phyloP scores from a whole-genome alignment of 2,329 filamentous ascomycete species.

The Waltergamsia citrina region DNA sequence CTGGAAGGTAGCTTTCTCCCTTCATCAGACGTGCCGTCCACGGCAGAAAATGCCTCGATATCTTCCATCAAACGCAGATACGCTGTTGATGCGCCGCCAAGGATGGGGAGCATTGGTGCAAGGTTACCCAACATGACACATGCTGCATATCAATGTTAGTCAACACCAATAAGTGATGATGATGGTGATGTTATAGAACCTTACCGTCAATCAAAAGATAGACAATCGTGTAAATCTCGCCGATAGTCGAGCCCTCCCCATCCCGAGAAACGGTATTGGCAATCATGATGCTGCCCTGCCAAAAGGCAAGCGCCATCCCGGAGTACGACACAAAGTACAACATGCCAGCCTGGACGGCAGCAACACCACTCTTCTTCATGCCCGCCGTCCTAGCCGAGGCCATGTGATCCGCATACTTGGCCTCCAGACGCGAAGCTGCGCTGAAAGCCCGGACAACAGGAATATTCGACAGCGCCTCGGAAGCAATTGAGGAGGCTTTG shows the following conservation, averaged over 20 bases:
- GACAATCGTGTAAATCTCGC: conserved; percentile 2
- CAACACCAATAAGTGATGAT: no score
- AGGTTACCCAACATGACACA: conserved; percentile 83
- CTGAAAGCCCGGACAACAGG: conserved; percentile 80
- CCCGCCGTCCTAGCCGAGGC: conserved; percentile 32
- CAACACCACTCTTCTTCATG: conserved; percentile 49
- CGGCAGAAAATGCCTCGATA: conserved; percentile 78
- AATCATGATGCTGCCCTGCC: conserved; percentile 53
- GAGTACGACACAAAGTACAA: conserved; percentile 35
- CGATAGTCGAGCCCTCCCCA: not conserved
- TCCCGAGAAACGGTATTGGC: not conserved
- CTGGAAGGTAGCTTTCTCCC: not conserved
- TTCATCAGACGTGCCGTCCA: conserved; percentile 42
- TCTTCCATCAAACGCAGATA: conserved; percentile 89
- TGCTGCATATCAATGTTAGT: conserved; percentile 92
- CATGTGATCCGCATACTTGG: conserved; percentile 65
- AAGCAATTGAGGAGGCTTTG: conserved; percentile 69
- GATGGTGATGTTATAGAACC: no score
- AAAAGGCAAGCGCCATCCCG: conserved; percentile 71
- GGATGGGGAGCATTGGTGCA: conserved; percentile 76
- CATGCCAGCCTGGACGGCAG: conserved; percentile 62
- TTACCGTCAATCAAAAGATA: conserved; percentile 49
- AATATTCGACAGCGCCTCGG: conserved; percentile 79
- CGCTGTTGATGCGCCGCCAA: conserved; percentile 73
- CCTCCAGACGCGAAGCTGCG: conserved; percentile 71